Evolutionary conservation across 768 basidiomycete genomes (phyloP).

Genomic region (Naganishia vaughanmartiniae): DNA sequence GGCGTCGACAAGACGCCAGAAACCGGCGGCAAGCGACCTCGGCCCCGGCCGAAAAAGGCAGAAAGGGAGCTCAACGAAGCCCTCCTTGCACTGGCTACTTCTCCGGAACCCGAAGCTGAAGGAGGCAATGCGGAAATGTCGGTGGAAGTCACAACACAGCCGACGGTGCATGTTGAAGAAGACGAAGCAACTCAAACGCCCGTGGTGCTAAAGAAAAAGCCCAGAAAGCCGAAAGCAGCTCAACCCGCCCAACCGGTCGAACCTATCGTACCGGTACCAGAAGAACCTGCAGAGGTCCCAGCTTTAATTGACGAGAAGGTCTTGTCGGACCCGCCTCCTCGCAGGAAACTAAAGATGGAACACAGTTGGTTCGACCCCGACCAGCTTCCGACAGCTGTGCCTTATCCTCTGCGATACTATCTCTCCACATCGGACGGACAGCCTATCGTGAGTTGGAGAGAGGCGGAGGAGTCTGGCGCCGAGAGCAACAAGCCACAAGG

Average conservation of each 20-base stretch:
- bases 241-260: neutral
- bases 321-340: neutral
- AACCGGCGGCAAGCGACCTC: neutral
- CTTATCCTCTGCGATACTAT: conserved; percentile 10
- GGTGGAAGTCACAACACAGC: neutral
- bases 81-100: neutral
- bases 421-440: conserved; percentile 2
- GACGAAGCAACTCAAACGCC: neutral
- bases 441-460: conserved; percentile 22
- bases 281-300: neutral
- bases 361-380: conserved; percentile 11
- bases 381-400: conserved; percentile 2
- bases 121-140: neutral
- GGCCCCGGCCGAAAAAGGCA: conserved; percentile 5
- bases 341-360: conserved; percentile 21
- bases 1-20: neutral
- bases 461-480: neutral
- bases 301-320: neutral
- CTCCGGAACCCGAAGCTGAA: neutral
- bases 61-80: conserved; percentile 19
- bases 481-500: conserved; percentile 3
- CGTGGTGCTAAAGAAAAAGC: neutral
- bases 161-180: neutral
- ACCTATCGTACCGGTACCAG: neutral
- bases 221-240: neutral